phyloP scores from a whole-genome alignment of 1,284 basidiomycete genomes.

The Cutaneotrichosporon cutaneum region DNA sequence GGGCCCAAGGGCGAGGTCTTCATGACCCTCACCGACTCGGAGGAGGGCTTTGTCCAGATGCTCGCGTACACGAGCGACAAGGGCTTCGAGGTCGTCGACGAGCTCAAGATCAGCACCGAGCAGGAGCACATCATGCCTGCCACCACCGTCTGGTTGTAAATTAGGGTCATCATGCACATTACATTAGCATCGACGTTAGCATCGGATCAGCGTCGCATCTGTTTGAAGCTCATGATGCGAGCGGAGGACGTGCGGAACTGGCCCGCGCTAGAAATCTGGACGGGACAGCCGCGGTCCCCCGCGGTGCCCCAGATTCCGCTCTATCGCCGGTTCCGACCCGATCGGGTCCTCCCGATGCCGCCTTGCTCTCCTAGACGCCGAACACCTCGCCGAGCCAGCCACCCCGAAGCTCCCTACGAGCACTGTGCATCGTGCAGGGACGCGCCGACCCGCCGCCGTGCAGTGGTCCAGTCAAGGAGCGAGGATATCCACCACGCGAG shows the following conservation, averaged over 20 bases:
- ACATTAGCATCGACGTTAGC: background rate
- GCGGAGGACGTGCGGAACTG: background rate
- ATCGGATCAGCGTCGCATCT: no score
- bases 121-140: constrained; percentile 16
- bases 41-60: constrained; percentile 47
- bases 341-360: background rate
- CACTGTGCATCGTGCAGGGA: background rate
- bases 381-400: background rate
- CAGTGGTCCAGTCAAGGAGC: background rate
- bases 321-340: constrained; percentile 5
- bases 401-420: background rate
- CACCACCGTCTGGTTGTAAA: constrained; percentile 16
- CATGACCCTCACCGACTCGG: constrained; percentile 49
- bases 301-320: background rate
- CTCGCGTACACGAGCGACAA: constrained; percentile 34
- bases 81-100: constrained; percentile 31
- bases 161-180: constrained; percentile 2
- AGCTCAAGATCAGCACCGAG: constrained; percentile 14
- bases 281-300: background rate
- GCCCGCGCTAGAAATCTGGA: background rate
- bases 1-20: constrained; percentile 32
- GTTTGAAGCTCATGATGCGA: no score
- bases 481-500: background rate
- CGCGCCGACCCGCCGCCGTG: background rate
- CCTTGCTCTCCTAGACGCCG: background rate